Evolutionary conservation across 2,329 filamentous ascomycete species (phyloP).

Genomic region (Fusarium nanum): DNA sequence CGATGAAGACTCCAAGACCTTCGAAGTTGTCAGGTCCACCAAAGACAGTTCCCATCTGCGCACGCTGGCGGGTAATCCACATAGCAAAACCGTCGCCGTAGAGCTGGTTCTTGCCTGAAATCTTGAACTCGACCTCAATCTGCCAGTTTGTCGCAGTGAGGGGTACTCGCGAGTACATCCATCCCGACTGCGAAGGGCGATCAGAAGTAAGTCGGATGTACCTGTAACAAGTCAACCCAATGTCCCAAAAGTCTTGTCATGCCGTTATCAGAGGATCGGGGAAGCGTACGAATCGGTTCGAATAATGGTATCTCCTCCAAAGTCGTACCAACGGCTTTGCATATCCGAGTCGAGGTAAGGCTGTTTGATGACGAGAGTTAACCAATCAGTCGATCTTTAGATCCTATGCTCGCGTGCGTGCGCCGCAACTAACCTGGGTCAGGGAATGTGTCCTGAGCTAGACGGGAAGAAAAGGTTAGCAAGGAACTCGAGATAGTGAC

Average conservation of each 20-base stretch:
- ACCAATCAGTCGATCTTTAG: slow-evolving; percentile 25
- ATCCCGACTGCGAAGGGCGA: slow-evolving; percentile 89
- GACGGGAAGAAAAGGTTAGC: slow-evolving; percentile 43
- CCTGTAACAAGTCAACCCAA: slow-evolving; percentile 58
- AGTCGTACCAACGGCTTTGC: slow-evolving; percentile 99
- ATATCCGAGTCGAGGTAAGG: slow-evolving; percentile 98
- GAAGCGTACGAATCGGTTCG: slow-evolving; percentile 72
- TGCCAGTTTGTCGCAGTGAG: slow-evolving; percentile 99
- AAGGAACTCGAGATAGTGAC: slow-evolving; percentile 7
- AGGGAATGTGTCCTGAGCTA: slow-evolving; percentile 90
- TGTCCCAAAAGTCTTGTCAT: slow-evolving; percentile 18
- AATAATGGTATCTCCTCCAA: slow-evolving; percentile 93
- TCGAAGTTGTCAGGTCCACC: slow-evolving; percentile 90
- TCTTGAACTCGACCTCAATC: slow-evolving; percentile 95
- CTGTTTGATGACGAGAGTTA: slow-evolving; percentile 59
- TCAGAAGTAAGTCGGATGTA: slow-evolving; percentile 95
- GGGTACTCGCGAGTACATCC: slow-evolving; percentile 93
- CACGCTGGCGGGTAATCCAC: slow-evolving; percentile 97
- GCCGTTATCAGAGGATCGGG: slow-evolving; percentile 19
- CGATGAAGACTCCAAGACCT: slow-evolving; percentile 93
- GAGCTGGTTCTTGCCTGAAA: slow-evolving; percentile 87
- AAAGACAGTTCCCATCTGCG: slow-evolving; percentile 83
- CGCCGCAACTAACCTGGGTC: slow-evolving; percentile 70
- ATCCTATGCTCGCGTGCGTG: slow-evolving; percentile 36
- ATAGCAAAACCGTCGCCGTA: slow-evolving; percentile 97